Percentiles rank a stretch among this genome's conserved stretches.
These are phyloP conservation scores for Helenozyma rhizophorensis DNA, from an alignment of 805 yeast genomes.

Conservation along the genomic window DNA sequence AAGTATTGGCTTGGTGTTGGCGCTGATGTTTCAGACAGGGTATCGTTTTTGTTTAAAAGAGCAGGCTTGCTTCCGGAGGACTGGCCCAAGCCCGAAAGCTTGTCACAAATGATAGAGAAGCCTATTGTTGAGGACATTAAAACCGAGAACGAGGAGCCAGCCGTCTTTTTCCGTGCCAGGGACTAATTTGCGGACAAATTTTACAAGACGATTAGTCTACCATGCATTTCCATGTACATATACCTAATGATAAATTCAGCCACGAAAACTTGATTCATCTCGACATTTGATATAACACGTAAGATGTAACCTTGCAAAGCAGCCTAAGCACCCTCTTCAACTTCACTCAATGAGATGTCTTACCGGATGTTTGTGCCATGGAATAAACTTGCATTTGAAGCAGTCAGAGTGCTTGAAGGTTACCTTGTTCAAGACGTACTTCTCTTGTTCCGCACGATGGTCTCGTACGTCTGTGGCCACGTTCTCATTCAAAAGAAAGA, in stretches of 20 bases:
- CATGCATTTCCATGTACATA: conserved; percentile 3
- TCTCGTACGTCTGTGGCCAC: conserved; percentile 13
- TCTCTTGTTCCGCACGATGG: conserved; percentile 9
- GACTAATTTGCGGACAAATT: no score
- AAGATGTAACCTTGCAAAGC: no score
- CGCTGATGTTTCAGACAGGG: conserved; percentile 87
- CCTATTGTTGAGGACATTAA: conserved; percentile 25
- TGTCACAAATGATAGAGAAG: conserved; percentile 24
- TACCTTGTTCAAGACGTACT: conserved; percentile 7
- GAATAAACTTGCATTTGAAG: conserved; percentile 12
- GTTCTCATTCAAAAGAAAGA: conserved; percentile 11
- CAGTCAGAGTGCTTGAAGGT: conserved; percentile 9
- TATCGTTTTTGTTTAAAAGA: conserved; percentile 68
- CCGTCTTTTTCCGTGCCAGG: conserved; percentile 31
- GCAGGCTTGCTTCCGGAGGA: conserved; percentile 63
- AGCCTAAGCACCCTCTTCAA: no score
- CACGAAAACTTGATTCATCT: no score
- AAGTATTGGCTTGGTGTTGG: conserved; percentile 98
- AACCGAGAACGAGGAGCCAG: conserved; percentile 29
- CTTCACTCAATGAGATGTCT: no score
- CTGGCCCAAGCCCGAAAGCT: conserved; percentile 52
- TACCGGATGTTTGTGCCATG: conserved; percentile 14
- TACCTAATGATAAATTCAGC: conserved; percentile 3
- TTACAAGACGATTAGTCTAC: background rate
- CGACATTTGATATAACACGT: no score